Evolutionary conservation across 257 asterid species (phyloP).

Genomic region (Solanum dulcamara): DNA sequence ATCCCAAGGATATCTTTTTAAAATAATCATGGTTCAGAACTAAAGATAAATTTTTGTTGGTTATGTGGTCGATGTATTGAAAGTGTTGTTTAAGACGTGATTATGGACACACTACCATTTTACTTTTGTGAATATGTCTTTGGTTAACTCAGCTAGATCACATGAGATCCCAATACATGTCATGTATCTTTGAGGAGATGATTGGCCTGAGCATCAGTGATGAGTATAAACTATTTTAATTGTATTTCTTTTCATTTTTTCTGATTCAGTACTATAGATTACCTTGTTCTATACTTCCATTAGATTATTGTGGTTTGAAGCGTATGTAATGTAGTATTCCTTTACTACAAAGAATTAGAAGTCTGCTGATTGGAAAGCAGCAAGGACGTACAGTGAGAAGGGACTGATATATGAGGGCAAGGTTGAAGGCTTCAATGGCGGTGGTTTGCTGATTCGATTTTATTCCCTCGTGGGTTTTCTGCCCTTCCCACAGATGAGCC

Average conservation of each 20-base stretch:
- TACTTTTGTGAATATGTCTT: neutral
- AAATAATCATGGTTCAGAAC: neutral
- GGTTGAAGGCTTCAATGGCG: slow-evolving; percentile 71
- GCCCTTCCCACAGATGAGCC: slow-evolving; percentile 84
- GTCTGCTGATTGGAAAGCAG: slow-evolving; percentile 98
- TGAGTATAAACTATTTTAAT: neutral
- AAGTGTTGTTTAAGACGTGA: neutral
- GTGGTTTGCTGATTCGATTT: slow-evolving; percentile 82
- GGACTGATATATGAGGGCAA: slow-evolving; percentile 54
- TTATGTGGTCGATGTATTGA: neutral
- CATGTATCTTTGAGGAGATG: neutral
- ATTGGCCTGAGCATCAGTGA: neutral
- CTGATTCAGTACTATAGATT: neutral
- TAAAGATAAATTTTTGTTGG: neutral
- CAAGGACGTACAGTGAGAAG: slow-evolving; percentile 48
- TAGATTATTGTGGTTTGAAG: slow-evolving; percentile 4
- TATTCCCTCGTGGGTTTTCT: slow-evolving; percentile 83
- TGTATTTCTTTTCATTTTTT: neutral
- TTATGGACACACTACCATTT: neutral
- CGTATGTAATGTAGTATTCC: slow-evolving; percentile 26
- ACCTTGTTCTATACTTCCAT: neutral
- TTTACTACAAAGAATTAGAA: slow-evolving; percentile 84
- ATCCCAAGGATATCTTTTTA: neutral
- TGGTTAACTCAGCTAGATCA: neutral
- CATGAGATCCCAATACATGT: neutral